Base-by-base conservation (phyloP, 164 flowering plant genomes). In the Buxus sempervirens region DNA sequence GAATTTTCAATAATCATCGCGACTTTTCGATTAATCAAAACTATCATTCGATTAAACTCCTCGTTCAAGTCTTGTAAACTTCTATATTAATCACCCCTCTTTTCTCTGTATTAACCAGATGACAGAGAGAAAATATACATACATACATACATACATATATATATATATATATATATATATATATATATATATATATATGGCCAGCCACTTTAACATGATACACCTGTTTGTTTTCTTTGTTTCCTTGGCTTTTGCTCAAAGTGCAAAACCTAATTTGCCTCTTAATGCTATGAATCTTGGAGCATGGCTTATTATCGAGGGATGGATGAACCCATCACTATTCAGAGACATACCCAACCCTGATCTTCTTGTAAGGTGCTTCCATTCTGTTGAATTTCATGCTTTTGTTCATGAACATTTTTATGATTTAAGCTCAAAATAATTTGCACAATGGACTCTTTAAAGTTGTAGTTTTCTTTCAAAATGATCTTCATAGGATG, bases 401-500 rank as follows among this genome's bases (percentile, higher is more conserved):
- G 10, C 0, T n/a, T 55, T n/a, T 23, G 10, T 55, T n/a, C 7
- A n/a, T 55, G 25, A 5, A 18, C 58, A 20, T 20, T n/a, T 20
- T 9, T 2, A 0, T 8, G n/a, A 4, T n/a, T 32, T 3, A 32
- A 32, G 7, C 38, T 7, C 7, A 32, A 3, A 3, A 32, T 32
- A 7, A 7, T 32, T n/a, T n/a, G n/a, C n/a, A n/a, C n/a, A n/a
- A n/a, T 32, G 38, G 38, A 32, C 38, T 32, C 38, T 32, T 32
- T 32, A 32, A 3, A 32, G 3, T 32, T 32, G 5, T 32, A 3
- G 3, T 55, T 5, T 7, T 5, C 21, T 9, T 55, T 21, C 22
- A 55, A 5, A 55, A 18, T 42, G 62, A 45, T 55, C 21, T 28
- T 69, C 12, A 6, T 36, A 88, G 96, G 93, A 88, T 79, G 96